phyloP scores from a whole-genome alignment of 208 protist genomes.

The Wallacemonas sp. region DNA sequence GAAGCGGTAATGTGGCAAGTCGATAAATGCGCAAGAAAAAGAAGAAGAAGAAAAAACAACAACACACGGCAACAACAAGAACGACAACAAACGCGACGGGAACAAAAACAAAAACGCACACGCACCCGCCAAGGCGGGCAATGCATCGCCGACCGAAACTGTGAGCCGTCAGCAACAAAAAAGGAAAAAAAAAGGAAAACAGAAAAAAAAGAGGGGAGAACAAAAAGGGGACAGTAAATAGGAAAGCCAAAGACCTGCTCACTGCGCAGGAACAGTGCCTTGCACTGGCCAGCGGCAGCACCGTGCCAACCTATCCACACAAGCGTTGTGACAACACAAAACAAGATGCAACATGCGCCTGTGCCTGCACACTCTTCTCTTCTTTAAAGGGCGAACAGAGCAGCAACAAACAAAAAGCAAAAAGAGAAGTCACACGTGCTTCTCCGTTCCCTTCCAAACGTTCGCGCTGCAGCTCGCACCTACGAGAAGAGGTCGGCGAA shows the following conservation, averaged over 20 bases:
- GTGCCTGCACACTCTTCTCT: too few species aligned
- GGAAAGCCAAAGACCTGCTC: background rate
- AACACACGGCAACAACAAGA: slow-evolving; percentile 16
- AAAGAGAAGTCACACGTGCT: background rate
- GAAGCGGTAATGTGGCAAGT: background rate
- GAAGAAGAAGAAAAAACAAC: slow-evolving; percentile 8
- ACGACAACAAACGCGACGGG: background rate
- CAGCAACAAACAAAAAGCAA: background rate
- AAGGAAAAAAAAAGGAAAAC: slow-evolving; percentile 7
- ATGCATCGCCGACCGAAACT: too few species aligned
- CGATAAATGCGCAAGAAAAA: background rate
- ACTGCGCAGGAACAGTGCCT: too few species aligned
- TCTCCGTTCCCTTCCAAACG: background rate
- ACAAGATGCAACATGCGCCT: slow-evolving; percentile 2
- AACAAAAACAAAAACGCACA: slow-evolving; percentile 4
- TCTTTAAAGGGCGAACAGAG: too few species aligned
- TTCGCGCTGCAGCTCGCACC: too few species aligned
- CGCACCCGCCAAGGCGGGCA: background rate
- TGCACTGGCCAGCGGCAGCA: too few species aligned
- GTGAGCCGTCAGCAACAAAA: background rate
- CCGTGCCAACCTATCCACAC: background rate
- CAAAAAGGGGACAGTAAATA: slow-evolving; percentile 11
- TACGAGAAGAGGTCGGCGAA: slow-evolving; percentile 76
- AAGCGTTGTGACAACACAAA: slow-evolving; percentile 1
- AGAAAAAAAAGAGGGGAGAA: slow-evolving; percentile 13